Percentiles rank a stretch among this genome's conserved stretches.
Conservation (phyloP, 495 filamentous ascomycete species). For the Parmelia sp. region DNA sequence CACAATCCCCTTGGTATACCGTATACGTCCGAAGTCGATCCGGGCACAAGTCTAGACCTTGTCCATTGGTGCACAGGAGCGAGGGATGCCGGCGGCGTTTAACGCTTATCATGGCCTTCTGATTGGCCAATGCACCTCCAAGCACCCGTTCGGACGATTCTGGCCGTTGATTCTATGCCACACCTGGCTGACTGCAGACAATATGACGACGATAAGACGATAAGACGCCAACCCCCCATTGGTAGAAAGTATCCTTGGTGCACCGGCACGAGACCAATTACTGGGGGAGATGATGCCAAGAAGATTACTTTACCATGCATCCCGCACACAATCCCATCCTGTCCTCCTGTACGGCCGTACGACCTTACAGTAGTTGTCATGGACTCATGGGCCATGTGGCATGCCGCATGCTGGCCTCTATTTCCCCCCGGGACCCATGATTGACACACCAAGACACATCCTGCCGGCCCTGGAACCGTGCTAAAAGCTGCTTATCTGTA, state of each 20-base stretch:
- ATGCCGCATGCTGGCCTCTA: too few relatives aligned
- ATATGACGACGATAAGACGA: neutral
- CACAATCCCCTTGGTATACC: too few relatives aligned
- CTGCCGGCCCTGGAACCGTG: neutral
- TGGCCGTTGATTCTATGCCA: neutral
- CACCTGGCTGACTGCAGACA: neutral
- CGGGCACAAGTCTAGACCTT: neutral
- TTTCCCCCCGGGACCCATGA: too few relatives aligned
- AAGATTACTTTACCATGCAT: too few relatives aligned
- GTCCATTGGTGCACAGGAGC: neutral
- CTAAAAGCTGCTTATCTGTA: constrained; percentile 16
- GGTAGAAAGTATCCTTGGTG: neutral
- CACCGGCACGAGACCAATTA: neutral
- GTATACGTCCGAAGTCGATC: too few relatives aligned
- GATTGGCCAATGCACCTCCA: neutral
- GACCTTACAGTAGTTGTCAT: too few relatives aligned
- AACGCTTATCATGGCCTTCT: neutral
- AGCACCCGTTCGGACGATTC: neutral
- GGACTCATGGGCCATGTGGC: neutral
- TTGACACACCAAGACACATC: neutral
- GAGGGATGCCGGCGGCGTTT: too few relatives aligned
- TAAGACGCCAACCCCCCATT: neutral
- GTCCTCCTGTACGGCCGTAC: too few relatives aligned
- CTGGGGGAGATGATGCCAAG: neutral
- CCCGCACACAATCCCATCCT: too few relatives aligned